These are phyloP conservation scores for Cordyceps javanica DNA, from an alignment of 2,329 filamentous ascomycete species.

Conservation along the genomic window DNA sequence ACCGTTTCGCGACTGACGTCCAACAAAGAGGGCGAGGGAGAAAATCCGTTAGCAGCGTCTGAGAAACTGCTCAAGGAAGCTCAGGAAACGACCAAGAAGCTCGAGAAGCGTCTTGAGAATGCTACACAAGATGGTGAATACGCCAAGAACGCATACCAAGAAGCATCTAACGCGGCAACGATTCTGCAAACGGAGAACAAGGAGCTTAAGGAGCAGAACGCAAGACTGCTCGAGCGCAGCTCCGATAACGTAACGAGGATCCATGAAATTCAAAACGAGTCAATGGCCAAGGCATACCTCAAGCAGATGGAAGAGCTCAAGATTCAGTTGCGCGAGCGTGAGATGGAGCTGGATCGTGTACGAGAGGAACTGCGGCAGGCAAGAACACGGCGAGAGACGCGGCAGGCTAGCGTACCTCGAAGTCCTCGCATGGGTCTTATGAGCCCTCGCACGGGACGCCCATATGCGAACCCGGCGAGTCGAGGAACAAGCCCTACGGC, in stretches of 20 bases:
- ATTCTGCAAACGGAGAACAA: conserved; percentile 41
- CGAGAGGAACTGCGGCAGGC: conserved; percentile 43
- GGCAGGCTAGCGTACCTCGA: conserved; percentile 50
- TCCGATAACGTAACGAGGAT: conserved; percentile 40
- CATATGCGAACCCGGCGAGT: conserved; percentile 32
- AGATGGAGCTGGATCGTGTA: conserved; percentile 41
- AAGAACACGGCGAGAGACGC: conserved; percentile 49
- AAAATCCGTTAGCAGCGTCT: conserved; percentile 21
- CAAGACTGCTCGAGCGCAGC: conserved; percentile 35
- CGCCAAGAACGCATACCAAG: conserved; percentile 52
- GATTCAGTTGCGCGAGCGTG: conserved; percentile 41
- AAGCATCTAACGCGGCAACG: conserved; percentile 43
- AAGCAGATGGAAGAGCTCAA: conserved; percentile 36
- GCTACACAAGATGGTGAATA: conserved; percentile 49
- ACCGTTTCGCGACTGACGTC: conserved; percentile 24
- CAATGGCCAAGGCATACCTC: conserved; percentile 28
- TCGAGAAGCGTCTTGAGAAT: conserved; percentile 35
- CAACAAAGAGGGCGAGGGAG: conserved; percentile 17
- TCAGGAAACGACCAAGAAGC: conserved; percentile 31
- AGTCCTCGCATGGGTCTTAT: conserved; percentile 50
- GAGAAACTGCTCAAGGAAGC: conserved; percentile 31
- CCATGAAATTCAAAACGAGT: conserved; percentile 38
- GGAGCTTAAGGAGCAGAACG: conserved; percentile 35
- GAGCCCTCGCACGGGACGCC: conserved; percentile 37
- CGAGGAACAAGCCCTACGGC: conserved; percentile 45